A percentile compares a stretch with the other conserved stretches of the same genome.
Evolutionary conservation across 805 yeast species (phyloP).

Genomic region (Hanseniaspora singularis): DNA sequence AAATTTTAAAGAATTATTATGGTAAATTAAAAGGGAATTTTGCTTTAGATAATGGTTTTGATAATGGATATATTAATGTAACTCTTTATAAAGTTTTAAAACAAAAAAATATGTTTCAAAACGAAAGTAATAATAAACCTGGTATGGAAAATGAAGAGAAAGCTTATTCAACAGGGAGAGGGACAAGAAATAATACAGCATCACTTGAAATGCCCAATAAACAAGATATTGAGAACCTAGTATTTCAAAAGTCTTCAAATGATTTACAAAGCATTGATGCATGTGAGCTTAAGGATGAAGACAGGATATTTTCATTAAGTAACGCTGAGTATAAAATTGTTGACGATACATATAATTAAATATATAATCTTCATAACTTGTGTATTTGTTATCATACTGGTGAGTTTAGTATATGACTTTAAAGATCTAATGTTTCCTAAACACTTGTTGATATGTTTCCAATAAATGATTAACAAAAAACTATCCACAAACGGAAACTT

Average conservation of each 20-base stretch:
- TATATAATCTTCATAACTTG: no score
- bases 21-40: slow-evolving; percentile 13
- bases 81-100: slow-evolving; percentile 1
- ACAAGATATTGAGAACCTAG: slow-evolving; percentile 10
- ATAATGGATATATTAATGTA: slow-evolving; percentile 11
- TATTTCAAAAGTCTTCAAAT: not conserved
- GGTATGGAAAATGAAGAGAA: not conserved
- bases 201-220: slow-evolving; percentile 5
- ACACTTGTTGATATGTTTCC: no score
- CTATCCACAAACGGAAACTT: no score
- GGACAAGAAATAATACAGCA: slow-evolving; percentile 3
- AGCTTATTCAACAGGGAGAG: not conserved
- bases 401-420: no score
- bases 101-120: slow-evolving; percentile 3
- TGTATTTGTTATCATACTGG: no score
- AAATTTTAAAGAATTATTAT: slow-evolving; percentile 6
- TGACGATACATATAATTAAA: slow-evolving; percentile 3
- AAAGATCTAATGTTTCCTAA: no score
- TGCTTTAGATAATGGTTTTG: slow-evolving; percentile 14
- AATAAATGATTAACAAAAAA: no score
- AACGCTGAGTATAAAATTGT: slow-evolving; percentile 10
- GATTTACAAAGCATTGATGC: not conserved
- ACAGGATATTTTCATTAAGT: slow-evolving; percentile 13
- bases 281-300: slow-evolving; percentile 7
- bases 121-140: not conserved